Base-by-base conservation (phyloP, 2,329 filamentous ascomycete genomes). In the Didymella glomerata region DNA sequence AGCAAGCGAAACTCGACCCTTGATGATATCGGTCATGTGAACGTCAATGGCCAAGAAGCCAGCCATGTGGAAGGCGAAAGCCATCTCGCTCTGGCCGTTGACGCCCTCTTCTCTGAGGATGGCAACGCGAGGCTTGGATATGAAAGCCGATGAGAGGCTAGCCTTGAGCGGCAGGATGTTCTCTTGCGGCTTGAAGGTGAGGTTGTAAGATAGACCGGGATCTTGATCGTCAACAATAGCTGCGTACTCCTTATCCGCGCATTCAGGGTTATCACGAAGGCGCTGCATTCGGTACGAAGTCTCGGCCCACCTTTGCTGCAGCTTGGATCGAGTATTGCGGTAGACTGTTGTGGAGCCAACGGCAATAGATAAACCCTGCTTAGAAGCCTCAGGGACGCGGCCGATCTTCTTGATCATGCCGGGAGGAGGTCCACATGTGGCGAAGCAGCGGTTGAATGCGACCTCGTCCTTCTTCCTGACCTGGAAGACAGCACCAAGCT, bases 51-150 rank as follows among this genome's bases (percentile, higher is more conserved):
- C 88, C 48, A 93, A 89, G 80, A 98, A 98, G 36, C 94, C 94
- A 42, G 95, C 94, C 34, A 88, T 88, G 65, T 90, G 88, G 84
- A 98, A 98, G 48, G 93, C 93, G 73, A 96, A 98, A 1, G 95
- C 95, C 92, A 99, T 96, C 78, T 99, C 95, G n/a, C 92, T 89
- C 70, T 97, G 88, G 41, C 93, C 92, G 79, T 99, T 98, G 67
- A 97, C 92, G 76, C 95, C 95, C 77, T 97, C 93, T 78, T 98
- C 95, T 73, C 95, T 86, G 22, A 99, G 87, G 68, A 99, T 96
- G 42, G 95, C 95, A 24, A 99, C 93, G 30, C 88, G 87, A 1
- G 91, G 90, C 71, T 86, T 87, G 41, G 78, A 85, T 62, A 83
- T 83, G 73, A 92, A 86, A 57, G 83, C 74, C 60, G 85, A 78